These are phyloP conservation scores for Neoscytalidium dimidiatum DNA, from an alignment of 2,329 filamentous ascomycete species.

Conservation along the genomic window DNA sequence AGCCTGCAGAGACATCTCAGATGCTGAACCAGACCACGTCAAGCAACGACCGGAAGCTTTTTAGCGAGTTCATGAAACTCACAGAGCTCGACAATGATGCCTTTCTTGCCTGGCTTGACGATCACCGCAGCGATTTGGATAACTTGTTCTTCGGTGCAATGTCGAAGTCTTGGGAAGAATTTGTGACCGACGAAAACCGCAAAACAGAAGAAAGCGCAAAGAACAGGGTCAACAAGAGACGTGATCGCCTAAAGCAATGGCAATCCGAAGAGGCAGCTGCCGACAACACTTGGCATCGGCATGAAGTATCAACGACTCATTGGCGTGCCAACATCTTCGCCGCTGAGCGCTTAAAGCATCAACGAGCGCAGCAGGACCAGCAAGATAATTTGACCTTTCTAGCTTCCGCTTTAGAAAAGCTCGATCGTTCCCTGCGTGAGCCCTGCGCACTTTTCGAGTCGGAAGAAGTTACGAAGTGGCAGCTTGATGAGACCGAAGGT, in stretches of 20 bases:
- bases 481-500: conserved; percentile 92
- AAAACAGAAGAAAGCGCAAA: conserved; percentile 76
- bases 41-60: conserved; percentile 70
- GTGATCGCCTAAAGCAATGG: conserved; percentile 82
- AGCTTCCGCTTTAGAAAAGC: conserved; percentile 71
- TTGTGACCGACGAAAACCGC: conserved; percentile 79
- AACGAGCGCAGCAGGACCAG: conserved; percentile 85
- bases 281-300: conserved; percentile 74
- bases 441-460: conserved; percentile 80
- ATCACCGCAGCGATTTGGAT: conserved; percentile 77
- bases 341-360: conserved; percentile 88
- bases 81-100: conserved; percentile 86
- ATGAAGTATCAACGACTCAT: conserved; percentile 81
- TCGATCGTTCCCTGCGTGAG: conserved; percentile 75
- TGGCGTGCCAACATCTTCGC: conserved; percentile 97
- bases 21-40: conserved; percentile 73
- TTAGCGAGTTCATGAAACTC: conserved; percentile 77
- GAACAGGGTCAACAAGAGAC: conserved; percentile 70
- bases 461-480: conserved; percentile 71
- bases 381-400: conserved; percentile 85
- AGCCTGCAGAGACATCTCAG: conserved; percentile 75
- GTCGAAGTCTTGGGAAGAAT: conserved; percentile 84
- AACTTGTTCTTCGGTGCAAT: conserved; percentile 78
- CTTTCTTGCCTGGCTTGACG: conserved; percentile 86
- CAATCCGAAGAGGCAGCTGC: conserved; percentile 66